A percentile compares a stretch with the other conserved stretches of the same genome.
Conservation (phyloP, 108 stramenopile genomes). For the Hondaea fermentalgiana region DNA sequence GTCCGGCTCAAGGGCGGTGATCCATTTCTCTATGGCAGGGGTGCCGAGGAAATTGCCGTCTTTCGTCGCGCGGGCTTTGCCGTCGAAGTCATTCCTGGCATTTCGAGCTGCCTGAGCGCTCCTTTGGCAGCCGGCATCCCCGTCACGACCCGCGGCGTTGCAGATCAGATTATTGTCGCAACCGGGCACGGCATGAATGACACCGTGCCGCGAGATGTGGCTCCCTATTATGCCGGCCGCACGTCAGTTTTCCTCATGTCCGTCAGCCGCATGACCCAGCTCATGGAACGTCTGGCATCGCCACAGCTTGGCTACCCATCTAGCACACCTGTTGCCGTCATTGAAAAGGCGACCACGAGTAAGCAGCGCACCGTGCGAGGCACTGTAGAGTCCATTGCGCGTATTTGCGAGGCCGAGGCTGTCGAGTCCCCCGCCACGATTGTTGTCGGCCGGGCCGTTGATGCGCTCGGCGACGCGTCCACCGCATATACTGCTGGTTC, state of each 20-base stretch:
- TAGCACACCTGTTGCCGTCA: slow-evolving; percentile 38
- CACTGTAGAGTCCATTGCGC: slow-evolving; percentile 33
- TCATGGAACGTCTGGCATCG: slow-evolving; percentile 28
- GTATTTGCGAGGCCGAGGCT: not conserved
- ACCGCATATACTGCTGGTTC: not conserved
- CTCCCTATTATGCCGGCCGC: slow-evolving; percentile 37
- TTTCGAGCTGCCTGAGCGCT: slow-evolving; percentile 84
- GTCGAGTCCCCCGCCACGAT: slow-evolving; percentile 2
- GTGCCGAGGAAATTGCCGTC: slow-evolving; percentile 85
- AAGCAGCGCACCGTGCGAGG: slow-evolving; percentile 38
- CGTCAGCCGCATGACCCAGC: slow-evolving; percentile 44
- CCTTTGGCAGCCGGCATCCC: slow-evolving; percentile 85
- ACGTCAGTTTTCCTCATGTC: slow-evolving; percentile 56
- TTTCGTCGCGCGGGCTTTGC: slow-evolving; percentile 76
- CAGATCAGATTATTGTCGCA: slow-evolving; percentile 62
- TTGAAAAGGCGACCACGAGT: slow-evolving; percentile 49
- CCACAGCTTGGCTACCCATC: slow-evolving; percentile 33
- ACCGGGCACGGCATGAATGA: slow-evolving; percentile 26
- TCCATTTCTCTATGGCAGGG: slow-evolving; percentile 93
- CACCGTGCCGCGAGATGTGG: slow-evolving; percentile 29
- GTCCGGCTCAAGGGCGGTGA: slow-evolving; percentile 96
- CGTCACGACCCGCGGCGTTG: slow-evolving; percentile 85
- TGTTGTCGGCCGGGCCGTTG: not conserved
- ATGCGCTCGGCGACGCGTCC: not conserved
- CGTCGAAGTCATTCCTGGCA: slow-evolving; percentile 58